Conservation (phyloP, 1,284 basidiomycete species). For the Melampsora larici-populina region DNA sequence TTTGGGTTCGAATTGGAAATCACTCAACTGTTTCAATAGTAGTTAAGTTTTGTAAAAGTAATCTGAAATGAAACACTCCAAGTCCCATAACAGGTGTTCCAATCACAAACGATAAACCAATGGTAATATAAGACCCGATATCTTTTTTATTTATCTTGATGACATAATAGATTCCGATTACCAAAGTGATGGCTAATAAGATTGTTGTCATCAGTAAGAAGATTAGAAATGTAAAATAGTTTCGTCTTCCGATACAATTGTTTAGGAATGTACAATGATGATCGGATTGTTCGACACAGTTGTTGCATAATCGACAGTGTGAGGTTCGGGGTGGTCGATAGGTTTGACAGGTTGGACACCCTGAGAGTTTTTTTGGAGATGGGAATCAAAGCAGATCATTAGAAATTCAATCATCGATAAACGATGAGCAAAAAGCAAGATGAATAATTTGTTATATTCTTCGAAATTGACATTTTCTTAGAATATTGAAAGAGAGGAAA, state of each 20-base stretch:
- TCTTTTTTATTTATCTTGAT: conserved; percentile 17
- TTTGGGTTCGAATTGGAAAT: not conserved
- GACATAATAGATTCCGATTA: conserved; percentile 40
- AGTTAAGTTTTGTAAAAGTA: conserved; percentile 50
- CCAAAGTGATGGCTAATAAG: conserved; percentile 45
- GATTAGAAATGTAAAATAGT: conserved; percentile 52
- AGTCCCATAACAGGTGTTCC: conserved; percentile 48
- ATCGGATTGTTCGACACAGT: conserved; percentile 52
- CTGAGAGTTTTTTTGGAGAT: not conserved
- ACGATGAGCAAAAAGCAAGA: no score
- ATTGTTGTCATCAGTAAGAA: conserved; percentile 47
- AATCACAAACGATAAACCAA: conserved; percentile 47
- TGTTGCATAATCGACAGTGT: conserved; percentile 53
- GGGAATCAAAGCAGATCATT: not conserved
- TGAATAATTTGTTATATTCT: no score
- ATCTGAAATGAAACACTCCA: conserved; percentile 49
- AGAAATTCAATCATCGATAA: no score
- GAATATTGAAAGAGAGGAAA: no score
- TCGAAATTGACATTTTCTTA: no score
- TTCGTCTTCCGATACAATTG: conserved; percentile 52
- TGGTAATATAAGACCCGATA: conserved; percentile 50
- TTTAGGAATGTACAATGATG: conserved; percentile 54
- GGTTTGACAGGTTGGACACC: conserved; percentile 53
- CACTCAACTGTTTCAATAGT: conserved; percentile 50
- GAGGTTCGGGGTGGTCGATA: conserved; percentile 52